Evolutionary conservation across 768 basidiomycete species (phyloP).

Genomic region (Panaeolus papilionaceus): DNA sequence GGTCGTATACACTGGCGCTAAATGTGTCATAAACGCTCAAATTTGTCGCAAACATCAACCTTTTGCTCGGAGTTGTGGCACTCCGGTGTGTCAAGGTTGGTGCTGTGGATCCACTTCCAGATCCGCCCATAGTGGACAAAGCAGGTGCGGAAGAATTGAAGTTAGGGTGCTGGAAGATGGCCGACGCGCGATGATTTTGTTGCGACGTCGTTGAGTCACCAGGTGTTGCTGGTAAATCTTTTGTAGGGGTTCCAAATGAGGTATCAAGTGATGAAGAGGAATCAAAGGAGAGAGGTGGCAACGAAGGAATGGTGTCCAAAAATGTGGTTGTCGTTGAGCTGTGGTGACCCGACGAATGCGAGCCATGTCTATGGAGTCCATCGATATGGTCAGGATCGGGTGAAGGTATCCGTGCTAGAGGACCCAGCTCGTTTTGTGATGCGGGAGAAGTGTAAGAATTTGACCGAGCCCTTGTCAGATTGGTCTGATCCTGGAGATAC

Average conservation of each 20-base stretch:
- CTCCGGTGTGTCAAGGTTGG: constrained; percentile 73
- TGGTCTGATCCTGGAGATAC: constrained; percentile 54
- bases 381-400: constrained; percentile 89
- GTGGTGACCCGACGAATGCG: constrained; percentile 54
- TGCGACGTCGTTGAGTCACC: constrained; percentile 39
- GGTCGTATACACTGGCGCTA: constrained; percentile 87
- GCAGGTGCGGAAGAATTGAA: constrained; percentile 91
- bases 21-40: constrained; percentile 98
- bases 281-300: constrained; percentile 69
- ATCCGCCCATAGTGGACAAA: constrained; percentile 59
- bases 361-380: constrained; percentile 76
- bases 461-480: constrained; percentile 64
- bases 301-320: constrained; percentile 54
- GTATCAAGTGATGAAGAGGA: constrained; percentile 36
- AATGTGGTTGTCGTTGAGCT: constrained; percentile 21
- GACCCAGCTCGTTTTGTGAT: constrained; percentile 64
- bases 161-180: constrained; percentile 81
- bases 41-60: constrained; percentile 88
- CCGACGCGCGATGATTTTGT: constrained; percentile 49
- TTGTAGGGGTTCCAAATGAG: constrained; percentile 42
- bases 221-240: constrained; percentile 42
- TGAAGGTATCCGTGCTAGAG: constrained; percentile 81
- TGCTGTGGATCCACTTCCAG: constrained; percentile 35
- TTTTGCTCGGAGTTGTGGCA: constrained; percentile 72
- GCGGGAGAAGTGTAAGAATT: constrained; percentile 80